These are phyloP conservation scores for Blastocystis sp. DNA, from an alignment of 352 stramenopile species.

Conservation along the genomic window DNA sequence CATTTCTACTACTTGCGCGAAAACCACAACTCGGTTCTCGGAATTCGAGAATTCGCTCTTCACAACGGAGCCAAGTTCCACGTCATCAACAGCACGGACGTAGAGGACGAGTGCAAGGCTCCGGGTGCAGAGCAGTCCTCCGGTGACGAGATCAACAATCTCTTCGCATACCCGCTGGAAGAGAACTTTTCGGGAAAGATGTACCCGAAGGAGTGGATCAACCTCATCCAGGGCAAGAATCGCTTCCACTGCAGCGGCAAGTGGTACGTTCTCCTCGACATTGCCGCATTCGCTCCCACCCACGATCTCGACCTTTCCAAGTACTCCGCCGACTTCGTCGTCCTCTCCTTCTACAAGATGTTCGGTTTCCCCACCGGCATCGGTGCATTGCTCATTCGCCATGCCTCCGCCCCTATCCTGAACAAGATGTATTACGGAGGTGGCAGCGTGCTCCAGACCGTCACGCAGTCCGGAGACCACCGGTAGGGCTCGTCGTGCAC, in stretches of 20 bases:
- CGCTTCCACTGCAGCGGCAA: conserved; percentile 19
- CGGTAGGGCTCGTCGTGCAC: not conserved
- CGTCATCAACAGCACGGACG: conserved; percentile 55
- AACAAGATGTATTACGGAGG: conserved; percentile 71
- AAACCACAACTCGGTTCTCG: conserved; percentile 70
- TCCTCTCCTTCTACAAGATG: conserved; percentile 80
- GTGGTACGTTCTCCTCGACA: conserved; percentile 72
- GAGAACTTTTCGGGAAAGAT: conserved; percentile 69
- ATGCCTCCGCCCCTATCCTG: conserved; percentile 49
- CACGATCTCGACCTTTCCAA: conserved; percentile 74
- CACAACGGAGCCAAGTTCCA: conserved; percentile 30
- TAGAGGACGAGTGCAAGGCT: conserved; percentile 18
- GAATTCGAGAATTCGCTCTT: conserved; percentile 68
- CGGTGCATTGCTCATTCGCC: conserved; percentile 76
- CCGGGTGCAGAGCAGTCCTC: not conserved
- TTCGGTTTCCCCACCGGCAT: conserved; percentile 79
- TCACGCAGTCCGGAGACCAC: conserved; percentile 75
- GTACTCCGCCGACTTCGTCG: conserved; percentile 77
- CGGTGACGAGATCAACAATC: conserved; percentile 41
- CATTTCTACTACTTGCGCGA: conserved; percentile 69
- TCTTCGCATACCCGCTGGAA: conserved; percentile 65
- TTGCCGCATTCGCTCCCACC: conserved; percentile 76
- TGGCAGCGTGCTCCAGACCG: conserved; percentile 62
- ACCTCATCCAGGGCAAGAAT: conserved; percentile 46
- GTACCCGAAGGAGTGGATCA: conserved; percentile 52